Conservation (phyloP, 257 asterid genomes). For the Scutellaria galericulata region DNA sequence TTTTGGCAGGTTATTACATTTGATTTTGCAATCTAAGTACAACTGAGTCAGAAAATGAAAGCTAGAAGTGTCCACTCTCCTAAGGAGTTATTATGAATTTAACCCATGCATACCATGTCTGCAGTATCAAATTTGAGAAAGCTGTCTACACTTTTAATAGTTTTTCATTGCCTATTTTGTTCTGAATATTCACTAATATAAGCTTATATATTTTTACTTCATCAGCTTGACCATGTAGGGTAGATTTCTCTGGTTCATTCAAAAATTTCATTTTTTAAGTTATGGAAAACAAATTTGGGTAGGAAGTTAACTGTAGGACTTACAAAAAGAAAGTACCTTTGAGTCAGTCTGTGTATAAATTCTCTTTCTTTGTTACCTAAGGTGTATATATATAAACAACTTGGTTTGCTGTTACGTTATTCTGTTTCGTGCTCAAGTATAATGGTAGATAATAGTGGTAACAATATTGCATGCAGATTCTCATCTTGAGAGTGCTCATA, state of each 20-base stretch:
- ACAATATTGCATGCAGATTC: conserved; percentile 3
- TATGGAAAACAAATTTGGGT: conserved; percentile 16
- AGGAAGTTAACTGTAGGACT: not conserved
- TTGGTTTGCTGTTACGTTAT: not conserved
- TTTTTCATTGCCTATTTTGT: not conserved
- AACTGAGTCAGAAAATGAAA: conserved; percentile 8
- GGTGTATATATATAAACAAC: not conserved
- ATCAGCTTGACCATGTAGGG: not conserved
- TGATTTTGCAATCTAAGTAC: conserved; percentile 24
- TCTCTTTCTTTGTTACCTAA: not conserved
- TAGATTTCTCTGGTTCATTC: conserved; percentile 15
- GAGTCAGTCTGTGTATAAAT: not conserved
- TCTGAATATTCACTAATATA: conserved; percentile 9
- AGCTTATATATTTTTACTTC: not conserved
- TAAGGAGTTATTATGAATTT: not conserved
- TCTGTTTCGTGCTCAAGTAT: not conserved
- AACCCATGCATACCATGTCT: conserved; percentile 7
- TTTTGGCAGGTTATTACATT: conserved; percentile 73
- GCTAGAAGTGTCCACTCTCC: not conserved
- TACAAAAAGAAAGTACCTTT: not conserved
- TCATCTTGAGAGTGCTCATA: not conserved
- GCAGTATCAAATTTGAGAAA: conserved; percentile 19
- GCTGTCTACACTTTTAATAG: conserved; percentile 3
- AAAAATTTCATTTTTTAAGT: not conserved
- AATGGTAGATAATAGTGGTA: not conserved